A percentile compares a stretch with the other conserved stretches of the same genome.
Evolutionary conservation across 1,284 basidiomycete genomes (phyloP).

Genomic region (Melampsora americana): DNA sequence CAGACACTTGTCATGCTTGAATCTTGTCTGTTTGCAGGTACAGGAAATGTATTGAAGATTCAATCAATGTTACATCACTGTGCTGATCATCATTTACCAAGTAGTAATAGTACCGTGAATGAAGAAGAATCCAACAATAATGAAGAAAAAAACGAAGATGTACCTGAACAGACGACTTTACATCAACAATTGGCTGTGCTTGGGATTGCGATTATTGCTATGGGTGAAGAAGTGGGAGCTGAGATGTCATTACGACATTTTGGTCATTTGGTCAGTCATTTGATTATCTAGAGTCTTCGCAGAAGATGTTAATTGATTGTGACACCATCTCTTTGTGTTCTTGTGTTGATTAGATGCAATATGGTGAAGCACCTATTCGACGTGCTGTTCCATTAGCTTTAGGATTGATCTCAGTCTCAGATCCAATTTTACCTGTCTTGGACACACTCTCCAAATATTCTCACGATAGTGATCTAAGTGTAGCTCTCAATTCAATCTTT

Average conservation of each 20-base stretch:
- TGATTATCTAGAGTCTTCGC: neutral
- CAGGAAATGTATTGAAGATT: conserved; percentile 91
- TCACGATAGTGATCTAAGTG: conserved; percentile 94
- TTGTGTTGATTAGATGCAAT: conserved; percentile 69
- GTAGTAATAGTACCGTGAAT: conserved; percentile 36
- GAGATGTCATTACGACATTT: conserved; percentile 94
- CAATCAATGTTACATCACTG: conserved; percentile 91
- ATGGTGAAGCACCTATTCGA: conserved; percentile 89
- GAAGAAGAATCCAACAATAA: conserved; percentile 45
- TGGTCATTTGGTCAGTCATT: conserved; percentile 67
- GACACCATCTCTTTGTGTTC: neutral
- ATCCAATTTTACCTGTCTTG: conserved; percentile 90
- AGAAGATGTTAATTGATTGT: neutral
- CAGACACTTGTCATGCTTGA: conserved; percentile 90
- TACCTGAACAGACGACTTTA: conserved; percentile 68
- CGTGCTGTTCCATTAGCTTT: conserved; percentile 93
- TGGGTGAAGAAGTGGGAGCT: conserved; percentile 97
- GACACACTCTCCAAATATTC: conserved; percentile 99
- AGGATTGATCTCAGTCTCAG: conserved; percentile 88
- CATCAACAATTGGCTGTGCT: conserved; percentile 93
- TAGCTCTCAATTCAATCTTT: conserved; percentile 94
- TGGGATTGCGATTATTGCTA: conserved; percentile 88
- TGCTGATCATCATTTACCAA: conserved; percentile 66
- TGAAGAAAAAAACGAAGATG: conserved; percentile 57
- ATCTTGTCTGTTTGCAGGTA: conserved; percentile 90